Evolutionary conservation across 768 basidiomycete genomes (phyloP), one percentile per base, ranked within the genome.

Genomic region (Mycena pura): DNA sequence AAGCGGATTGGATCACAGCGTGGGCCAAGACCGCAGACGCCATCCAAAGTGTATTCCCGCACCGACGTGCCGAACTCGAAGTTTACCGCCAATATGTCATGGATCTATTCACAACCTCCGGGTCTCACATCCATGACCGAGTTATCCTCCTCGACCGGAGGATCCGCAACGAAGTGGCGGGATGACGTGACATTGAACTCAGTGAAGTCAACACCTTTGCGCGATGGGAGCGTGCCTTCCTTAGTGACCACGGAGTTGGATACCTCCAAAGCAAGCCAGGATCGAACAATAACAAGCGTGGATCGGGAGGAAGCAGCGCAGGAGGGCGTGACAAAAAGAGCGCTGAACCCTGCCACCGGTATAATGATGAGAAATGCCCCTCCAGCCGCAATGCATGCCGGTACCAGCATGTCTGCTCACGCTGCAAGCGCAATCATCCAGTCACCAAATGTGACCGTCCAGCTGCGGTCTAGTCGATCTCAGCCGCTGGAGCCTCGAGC

Each of bases 111-210:
- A 10, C 57, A 15, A 27, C 67, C 13, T 41, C 60, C 1, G 6
- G n/a, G 3, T 17, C 19, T 0, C 10, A 39, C 43, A 2, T 53
- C 43, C 38, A 69, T 32, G 15, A 11, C 13, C 29, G 57, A 14
- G 44, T 77, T 61, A 63, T 76, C 61, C 14, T 65, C 6, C 74
- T 66, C 55, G 75, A 78, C 63, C 52, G 65, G 14, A 72, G 69
- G 0, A 46, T 74, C 14, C 60, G 73, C 1, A 63, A 62, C 5
- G 40, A 50, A 7, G 68, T 67, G 22, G 67, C 48, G 2, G 38
- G 48, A 10, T n/a, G 51, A 11, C 56, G 56, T 6, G 31, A 66
- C 29, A 52, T 71, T 4, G 41, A 57, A 7, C 72, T 75, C 67
- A 58, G 54, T 22, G 69, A 74, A n/a, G 24, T 15, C 1, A 7